Evolutionary conservation across 805 yeast genomes (phyloP), one percentile per base, ranked within the genome.

Genomic region (Aciculoconidium aculeatum): DNA sequence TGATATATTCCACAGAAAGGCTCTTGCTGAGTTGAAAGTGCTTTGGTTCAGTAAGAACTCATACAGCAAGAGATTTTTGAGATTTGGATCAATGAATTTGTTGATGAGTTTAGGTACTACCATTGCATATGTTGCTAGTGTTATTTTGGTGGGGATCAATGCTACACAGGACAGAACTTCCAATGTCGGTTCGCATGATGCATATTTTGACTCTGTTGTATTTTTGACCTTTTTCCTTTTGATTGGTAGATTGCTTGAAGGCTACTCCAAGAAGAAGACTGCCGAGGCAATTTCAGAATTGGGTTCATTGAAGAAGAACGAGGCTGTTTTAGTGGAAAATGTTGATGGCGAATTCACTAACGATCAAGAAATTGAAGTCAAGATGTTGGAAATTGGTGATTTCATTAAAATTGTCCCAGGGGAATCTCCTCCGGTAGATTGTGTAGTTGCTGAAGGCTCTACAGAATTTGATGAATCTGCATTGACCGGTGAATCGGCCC

Each of bases 161-260:
- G 70, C 77, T 0, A 31, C 47, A 16, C 55, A 42, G 24, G 24
- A 38, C 16, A 33, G 47, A 2, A 23, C 27, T n/a, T 11, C 43
- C 3, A 27, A 39, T n/a, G 42, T 40, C 45, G 80, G 74, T 1
- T 65, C 67, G 35, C 65, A 73, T 10, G 77, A 85, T 4, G 77
- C 83, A 0, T 82, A 79, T 44, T 82, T 82, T 47, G 94, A 82
- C 45, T 77, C 88, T 4, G 90, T 81, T 16, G 84, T 82, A 3
- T 82, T 82, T 45, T 60, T 82, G 39, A 71, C 87, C 0, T 74
- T 82, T 44, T 82, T 82, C 52, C 55, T 82, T 32, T 60, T 82
- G 27, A 73, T 80, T 35, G 94, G 94, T 1, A 66, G 85, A 24
- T 57, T 78, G 16, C 59, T 82, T 27, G 90, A 82, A 50, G 65